Conservation (phyloP, 371 early-diverging fungal species). For the Apophysomyces elegans region DNA sequence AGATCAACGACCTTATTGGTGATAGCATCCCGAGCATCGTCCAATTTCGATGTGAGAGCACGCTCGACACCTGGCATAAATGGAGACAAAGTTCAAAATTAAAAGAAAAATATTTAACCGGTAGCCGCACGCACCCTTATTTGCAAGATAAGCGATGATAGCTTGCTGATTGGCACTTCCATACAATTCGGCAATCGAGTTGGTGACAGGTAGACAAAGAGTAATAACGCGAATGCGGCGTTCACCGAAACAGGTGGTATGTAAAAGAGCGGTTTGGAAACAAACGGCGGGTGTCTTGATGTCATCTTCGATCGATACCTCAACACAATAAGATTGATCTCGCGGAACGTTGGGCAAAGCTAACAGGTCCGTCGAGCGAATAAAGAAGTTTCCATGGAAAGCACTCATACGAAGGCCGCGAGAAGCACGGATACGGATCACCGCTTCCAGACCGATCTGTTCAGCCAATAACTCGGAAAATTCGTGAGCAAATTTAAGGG, state of each 20-base stretch:
- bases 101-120: too few species aligned
- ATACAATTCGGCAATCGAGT: constrained; percentile 80
- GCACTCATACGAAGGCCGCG: constrained; percentile 86
- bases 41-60: constrained; percentile 83
- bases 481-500: constrained; percentile 89
- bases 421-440: constrained; percentile 93
- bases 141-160: constrained; percentile 78
- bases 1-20: constrained; percentile 88
- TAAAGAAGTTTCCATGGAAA: constrained; percentile 97
- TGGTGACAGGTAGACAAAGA: constrained; percentile 87
- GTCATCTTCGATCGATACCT: constrained; percentile 86
- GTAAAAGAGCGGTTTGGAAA: constrained; percentile 97
- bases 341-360: constrained; percentile 95
- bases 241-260: constrained; percentile 85
- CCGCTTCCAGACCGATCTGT: constrained; percentile 93
- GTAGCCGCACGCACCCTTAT: constrained; percentile 66
- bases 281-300: constrained; percentile 81
- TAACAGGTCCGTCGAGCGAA: constrained; percentile 93
- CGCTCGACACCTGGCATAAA: constrained; percentile 72
- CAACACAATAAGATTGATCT: constrained; percentile 92
- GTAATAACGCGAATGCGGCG: constrained; percentile 97
- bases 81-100: too few species aligned
- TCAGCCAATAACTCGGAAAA: constrained; percentile 82
- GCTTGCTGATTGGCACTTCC: constrained; percentile 86
- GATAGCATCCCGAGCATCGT: constrained; percentile 94